Evolutionary conservation across 2,329 filamentous ascomycete species (phyloP).

Genomic region (Onygenales sp.): DNA sequence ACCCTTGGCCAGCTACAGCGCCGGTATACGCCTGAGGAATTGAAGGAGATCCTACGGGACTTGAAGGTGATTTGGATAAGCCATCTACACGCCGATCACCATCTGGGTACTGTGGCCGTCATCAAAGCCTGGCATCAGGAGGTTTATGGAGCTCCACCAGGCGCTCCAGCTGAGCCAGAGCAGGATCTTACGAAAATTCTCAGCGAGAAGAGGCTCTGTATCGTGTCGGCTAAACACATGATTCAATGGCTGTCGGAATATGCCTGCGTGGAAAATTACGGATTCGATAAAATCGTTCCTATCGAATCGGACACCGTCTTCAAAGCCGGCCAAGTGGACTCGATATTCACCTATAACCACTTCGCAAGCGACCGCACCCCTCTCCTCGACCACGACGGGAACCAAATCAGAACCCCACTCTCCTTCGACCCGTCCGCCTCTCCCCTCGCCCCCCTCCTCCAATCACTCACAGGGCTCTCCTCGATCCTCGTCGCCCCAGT

Average conservation of each 20-base stretch:
- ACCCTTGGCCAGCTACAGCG: slow-evolving; percentile 81
- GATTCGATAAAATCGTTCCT: slow-evolving; percentile 49
- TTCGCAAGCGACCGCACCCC: slow-evolving; percentile 3
- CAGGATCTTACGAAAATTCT: slow-evolving; percentile 27
- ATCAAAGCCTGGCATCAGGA: slow-evolving; percentile 69
- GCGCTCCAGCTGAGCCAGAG: slow-evolving; percentile 27
- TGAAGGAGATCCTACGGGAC: slow-evolving; percentile 63
- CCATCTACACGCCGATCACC: slow-evolving; percentile 93
- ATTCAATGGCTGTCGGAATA: slow-evolving; percentile 71
- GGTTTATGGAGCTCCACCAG: slow-evolving; percentile 33
- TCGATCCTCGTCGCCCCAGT: slow-evolving; percentile 61
- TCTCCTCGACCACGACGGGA: slow-evolving; percentile 1
- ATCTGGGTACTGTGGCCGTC: slow-evolving; percentile 74
- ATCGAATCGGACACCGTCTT: slow-evolving; percentile 31
- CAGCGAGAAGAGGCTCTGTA: slow-evolving; percentile 41
- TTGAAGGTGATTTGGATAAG: slow-evolving; percentile 84
- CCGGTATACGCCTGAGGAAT: slow-evolving; percentile 55
- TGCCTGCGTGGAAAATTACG: slow-evolving; percentile 64
- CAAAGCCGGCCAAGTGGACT: slow-evolving; percentile 11
- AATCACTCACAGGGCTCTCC: slow-evolving; percentile 50
- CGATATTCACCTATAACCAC: slow-evolving; percentile 19
- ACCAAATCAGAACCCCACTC: slow-evolving; percentile 14
- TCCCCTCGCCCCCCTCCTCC: slow-evolving; percentile 15
- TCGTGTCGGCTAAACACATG: slow-evolving; percentile 66
- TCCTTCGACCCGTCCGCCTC: slow-evolving; percentile 22